Conservation (phyloP, 495 filamentous ascomycete genomes). For the Aspergillus indologenus region DNA sequence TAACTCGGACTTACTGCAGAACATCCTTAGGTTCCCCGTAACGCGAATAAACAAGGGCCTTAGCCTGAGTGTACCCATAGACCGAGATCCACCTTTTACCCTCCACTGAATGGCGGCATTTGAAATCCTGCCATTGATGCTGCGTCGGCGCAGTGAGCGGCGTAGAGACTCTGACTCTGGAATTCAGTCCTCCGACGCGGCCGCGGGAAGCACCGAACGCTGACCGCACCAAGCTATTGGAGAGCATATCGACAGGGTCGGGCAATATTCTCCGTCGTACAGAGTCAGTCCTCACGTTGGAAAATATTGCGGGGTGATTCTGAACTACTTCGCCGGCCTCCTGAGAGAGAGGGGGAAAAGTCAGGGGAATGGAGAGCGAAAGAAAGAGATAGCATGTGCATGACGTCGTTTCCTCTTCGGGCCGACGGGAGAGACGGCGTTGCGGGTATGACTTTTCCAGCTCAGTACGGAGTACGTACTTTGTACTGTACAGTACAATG, state of each 20-base stretch:
- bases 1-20: conserved; percentile 56
- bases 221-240: conserved; percentile 27
- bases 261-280: not conserved
- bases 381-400: conserved; percentile 1
- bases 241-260: conserved; percentile 30
- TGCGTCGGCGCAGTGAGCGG: conserved; percentile 24
- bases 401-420: conserved; percentile 28
- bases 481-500: no score
- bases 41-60: conserved; percentile 79
- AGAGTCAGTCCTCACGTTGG: not conserved
- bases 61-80: conserved; percentile 96
- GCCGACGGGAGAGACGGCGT: conserved; percentile 17
- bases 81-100: conserved; percentile 55
- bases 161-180: conserved; percentile 10
- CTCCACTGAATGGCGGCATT: conserved; percentile 5
- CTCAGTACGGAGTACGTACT: not conserved
- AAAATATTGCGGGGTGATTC: not conserved
- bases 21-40: conserved; percentile 85
- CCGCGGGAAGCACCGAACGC: conserved; percentile 17
- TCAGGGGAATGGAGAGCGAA: not conserved
- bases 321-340: no score
- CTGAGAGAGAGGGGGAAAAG: not conserved
- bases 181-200: conserved; percentile 8
- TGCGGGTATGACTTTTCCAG: not conserved
- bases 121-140: conserved; percentile 24